Conservation (phyloP, 176 grass and related monocot species). For the Alloteropsis semialata region DNA sequence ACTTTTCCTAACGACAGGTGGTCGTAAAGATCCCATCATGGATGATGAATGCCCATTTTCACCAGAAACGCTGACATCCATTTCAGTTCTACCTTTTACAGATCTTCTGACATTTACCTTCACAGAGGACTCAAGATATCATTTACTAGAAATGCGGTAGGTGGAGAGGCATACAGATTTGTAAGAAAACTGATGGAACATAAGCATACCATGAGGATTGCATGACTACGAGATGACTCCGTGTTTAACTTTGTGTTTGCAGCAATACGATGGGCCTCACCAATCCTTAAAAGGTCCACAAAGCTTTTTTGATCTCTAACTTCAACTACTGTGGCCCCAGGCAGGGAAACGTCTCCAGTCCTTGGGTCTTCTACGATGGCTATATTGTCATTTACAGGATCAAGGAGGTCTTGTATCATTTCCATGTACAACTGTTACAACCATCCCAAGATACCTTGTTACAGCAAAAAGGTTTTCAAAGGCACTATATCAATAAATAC, state of each 20-base stretch:
- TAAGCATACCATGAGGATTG: conserved; percentile 84
- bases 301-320: conserved; percentile 94
- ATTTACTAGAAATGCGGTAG: background rate
- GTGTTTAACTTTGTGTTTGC: conserved; percentile 98
- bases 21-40: conserved; percentile 76
- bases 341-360: conserved; percentile 92
- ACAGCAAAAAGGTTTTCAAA: conserved; percentile 13
- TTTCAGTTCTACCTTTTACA: conserved; percentile 80
- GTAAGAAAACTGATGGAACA: conserved; percentile 24
- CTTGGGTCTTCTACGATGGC: conserved; percentile 97
- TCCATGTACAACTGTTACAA: conserved; percentile 94
- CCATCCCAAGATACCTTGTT: conserved; percentile 10
- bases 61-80: conserved; percentile 53
- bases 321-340: conserved; percentile 84
- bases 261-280: conserved; percentile 91
- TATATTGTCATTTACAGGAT: conserved; percentile 99
- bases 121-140: conserved; percentile 22
- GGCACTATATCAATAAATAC: background rate
- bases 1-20: conserved; percentile 89
- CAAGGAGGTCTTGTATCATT: conserved; percentile 97
- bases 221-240: conserved; percentile 97
- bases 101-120: conserved; percentile 94
- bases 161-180: background rate
- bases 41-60: conserved; percentile 91
- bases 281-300: conserved; percentile 88